Evolutionary conservation across 2,329 filamentous ascomycete species (phyloP).

Genomic region (Epichloe elymi): DNA sequence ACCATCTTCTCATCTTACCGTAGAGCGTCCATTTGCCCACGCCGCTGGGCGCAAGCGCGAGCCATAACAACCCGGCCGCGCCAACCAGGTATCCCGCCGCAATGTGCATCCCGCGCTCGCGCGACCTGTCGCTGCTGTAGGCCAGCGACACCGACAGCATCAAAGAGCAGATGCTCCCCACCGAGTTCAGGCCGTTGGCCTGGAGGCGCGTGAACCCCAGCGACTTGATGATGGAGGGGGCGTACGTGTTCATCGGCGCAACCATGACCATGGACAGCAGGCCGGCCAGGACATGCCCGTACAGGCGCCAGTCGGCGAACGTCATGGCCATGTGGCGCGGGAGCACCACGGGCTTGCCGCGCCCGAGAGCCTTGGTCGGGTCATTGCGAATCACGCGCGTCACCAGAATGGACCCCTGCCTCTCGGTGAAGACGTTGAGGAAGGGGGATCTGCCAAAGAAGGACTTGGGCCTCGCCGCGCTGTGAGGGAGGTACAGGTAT

Average conservation of each 20-base stretch:
- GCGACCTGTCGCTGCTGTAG: slow-evolving; percentile 15
- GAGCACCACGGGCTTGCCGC: slow-evolving; percentile 13
- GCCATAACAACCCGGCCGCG: slow-evolving; percentile 14
- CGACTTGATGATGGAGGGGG: slow-evolving; percentile 17
- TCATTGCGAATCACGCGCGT: slow-evolving; percentile 18
- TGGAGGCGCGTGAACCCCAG: slow-evolving; percentile 14
- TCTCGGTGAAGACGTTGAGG: slow-evolving; percentile 12
- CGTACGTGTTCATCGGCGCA: slow-evolving; percentile 18
- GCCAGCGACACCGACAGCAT: slow-evolving; percentile 14
- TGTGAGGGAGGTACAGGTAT: slow-evolving; percentile 17
- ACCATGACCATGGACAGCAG: slow-evolving; percentile 20
- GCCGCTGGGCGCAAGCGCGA: slow-evolving; percentile 12
- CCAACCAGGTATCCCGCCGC: slow-evolving; percentile 15
- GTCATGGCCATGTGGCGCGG: slow-evolving; percentile 14
- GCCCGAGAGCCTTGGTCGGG: slow-evolving; percentile 14
- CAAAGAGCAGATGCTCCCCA: slow-evolving; percentile 15
- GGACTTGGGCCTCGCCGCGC: slow-evolving; percentile 12
- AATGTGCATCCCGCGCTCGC: slow-evolving; percentile 17
- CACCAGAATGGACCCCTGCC: slow-evolving; percentile 15
- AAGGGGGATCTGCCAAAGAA: slow-evolving; percentile 11
- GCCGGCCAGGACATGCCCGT: slow-evolving; percentile 14
- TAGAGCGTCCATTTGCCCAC: slow-evolving; percentile 16
- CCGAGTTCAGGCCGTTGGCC: slow-evolving; percentile 18
- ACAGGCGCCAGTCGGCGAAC: slow-evolving; percentile 16
- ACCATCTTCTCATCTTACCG: slow-evolving; percentile 3